These are phyloP conservation scores for Nakazawaea wyomingensis DNA, from an alignment of 805 yeast species.

Conservation along the genomic window DNA sequence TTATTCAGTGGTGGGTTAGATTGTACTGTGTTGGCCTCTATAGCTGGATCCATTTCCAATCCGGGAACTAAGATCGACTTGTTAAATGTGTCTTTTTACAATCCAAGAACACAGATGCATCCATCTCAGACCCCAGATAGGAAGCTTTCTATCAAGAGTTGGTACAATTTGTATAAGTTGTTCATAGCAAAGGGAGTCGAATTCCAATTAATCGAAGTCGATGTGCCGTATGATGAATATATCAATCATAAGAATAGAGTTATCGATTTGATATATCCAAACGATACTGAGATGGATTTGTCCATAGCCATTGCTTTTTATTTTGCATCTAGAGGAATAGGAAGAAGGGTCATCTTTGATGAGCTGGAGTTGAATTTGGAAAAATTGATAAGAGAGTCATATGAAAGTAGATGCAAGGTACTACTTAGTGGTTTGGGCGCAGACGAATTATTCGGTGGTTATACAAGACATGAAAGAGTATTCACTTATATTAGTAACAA, in stretches of 20 bases:
- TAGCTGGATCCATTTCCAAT: conserved; percentile 32
- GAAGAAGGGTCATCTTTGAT: conserved; percentile 23
- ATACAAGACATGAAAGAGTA: conserved; percentile 70
- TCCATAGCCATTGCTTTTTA: conserved; percentile 94
- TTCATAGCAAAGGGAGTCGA: conserved; percentile 31
- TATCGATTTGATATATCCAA: conserved; percentile 69
- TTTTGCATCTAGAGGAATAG: conserved; percentile 71
- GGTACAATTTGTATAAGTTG: conserved; percentile 40
- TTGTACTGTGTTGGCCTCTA: conserved; percentile 73
- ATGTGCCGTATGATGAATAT: conserved; percentile 71
- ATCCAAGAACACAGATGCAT: conserved; percentile 63
- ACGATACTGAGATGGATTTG: conserved; percentile 88
- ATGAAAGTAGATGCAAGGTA: conserved; percentile 57
- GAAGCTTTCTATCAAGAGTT: conserved; percentile 60
- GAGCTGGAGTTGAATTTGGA: conserved; percentile 14
- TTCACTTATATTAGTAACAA: conserved; percentile 30
- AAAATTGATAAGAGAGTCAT: conserved; percentile 20
- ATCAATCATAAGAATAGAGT: conserved; percentile 46
- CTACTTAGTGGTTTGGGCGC: conserved; percentile 93
- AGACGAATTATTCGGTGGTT: conserved; percentile 95
- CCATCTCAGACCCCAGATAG: conserved; percentile 85
- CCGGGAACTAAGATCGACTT: conserved; percentile 52
- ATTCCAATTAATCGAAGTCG: conserved; percentile 59
- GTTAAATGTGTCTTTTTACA: conserved; percentile 90
- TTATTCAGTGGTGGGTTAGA: conserved; percentile 95